phyloP scores from a whole-genome alignment of 2,329 filamentous ascomycete species.

The Pseudocercospora vitis region DNA sequence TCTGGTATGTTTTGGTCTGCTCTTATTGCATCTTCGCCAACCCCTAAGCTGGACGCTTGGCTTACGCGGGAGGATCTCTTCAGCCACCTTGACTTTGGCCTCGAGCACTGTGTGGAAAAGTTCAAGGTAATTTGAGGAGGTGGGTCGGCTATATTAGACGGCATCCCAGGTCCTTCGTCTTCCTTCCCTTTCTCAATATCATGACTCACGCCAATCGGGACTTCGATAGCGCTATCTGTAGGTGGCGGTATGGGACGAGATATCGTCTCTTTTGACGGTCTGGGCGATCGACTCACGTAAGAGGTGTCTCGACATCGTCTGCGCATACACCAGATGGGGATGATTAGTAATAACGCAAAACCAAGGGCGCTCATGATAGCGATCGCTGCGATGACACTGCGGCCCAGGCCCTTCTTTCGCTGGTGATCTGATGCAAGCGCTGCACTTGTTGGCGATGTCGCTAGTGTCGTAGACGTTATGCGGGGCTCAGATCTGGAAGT shows the following conservation, averaged over 20 bases:
- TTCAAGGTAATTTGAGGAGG: slow-evolving; percentile 43
- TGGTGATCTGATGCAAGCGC: slow-evolving; percentile 1
- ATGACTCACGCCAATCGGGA: slow-evolving; percentile 27
- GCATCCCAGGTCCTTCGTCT: slow-evolving; percentile 5
- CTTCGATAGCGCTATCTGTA: slow-evolving; percentile 33
- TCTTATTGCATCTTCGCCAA: slow-evolving; percentile 42
- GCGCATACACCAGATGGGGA: slow-evolving; percentile 31
- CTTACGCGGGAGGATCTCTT: slow-evolving; percentile 40
- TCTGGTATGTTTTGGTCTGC: slow-evolving; percentile 43
- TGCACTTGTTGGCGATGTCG: slow-evolving; percentile 2
- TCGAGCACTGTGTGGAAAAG: slow-evolving; percentile 31
- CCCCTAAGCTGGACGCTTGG: slow-evolving; percentile 40
- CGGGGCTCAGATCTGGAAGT: slow-evolving; percentile 12
- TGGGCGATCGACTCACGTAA: slow-evolving; percentile 19
- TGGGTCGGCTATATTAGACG: slow-evolving; percentile 30
- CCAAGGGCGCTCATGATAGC: slow-evolving; percentile 37
- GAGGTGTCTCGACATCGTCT: slow-evolving; percentile 24
- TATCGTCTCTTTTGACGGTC: slow-evolving; percentile 39
- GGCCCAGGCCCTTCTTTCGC: slow-evolving; percentile 9
- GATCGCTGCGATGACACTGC: slow-evolving; percentile 38
- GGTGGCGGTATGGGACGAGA: slow-evolving; percentile 43
- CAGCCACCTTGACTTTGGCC: slow-evolving; percentile 30
- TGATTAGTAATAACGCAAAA: slow-evolving; percentile 24
- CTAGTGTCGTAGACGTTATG: not conserved
- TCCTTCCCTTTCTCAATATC: slow-evolving; percentile 43